phyloP scores from a whole-genome alignment of 2,329 filamentous ascomycete species.

The Beauveria caledonica region DNA sequence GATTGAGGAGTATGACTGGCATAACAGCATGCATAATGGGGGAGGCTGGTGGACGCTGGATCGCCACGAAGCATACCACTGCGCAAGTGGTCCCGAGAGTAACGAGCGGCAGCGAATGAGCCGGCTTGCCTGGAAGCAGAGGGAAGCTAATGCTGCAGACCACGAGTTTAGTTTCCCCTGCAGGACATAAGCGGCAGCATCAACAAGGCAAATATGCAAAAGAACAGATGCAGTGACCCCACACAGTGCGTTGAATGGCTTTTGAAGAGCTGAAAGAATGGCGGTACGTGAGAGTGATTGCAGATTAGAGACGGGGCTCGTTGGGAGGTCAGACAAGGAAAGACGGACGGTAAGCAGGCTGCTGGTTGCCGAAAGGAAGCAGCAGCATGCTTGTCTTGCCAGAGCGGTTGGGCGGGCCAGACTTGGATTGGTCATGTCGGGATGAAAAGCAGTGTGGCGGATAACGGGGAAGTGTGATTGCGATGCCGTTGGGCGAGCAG shows the following conservation, averaged over 20 bases:
- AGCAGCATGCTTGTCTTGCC: neutral
- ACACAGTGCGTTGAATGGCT: neutral
- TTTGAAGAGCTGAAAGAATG: neutral
- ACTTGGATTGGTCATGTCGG: neutral
- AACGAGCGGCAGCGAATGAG: neutral
- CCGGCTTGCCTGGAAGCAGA: neutral
- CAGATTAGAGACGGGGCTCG: neutral
- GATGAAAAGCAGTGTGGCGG: neutral
- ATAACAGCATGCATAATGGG: slow-evolving; percentile 1
- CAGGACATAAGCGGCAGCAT: neutral
- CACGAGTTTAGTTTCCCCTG: neutral
- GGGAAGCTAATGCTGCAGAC: slow-evolving; percentile 2
- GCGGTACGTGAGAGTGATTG: neutral
- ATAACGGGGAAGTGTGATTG: neutral
- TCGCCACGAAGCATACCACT: neutral
- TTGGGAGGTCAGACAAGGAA: neutral
- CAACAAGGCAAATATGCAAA: neutral
- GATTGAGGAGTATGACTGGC: slow-evolving; percentile 4
- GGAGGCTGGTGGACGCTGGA: slow-evolving; percentile 1
- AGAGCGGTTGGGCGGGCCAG: neutral
- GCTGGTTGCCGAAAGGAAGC: too few species aligned
- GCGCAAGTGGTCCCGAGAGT: neutral
- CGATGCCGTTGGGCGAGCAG: neutral
- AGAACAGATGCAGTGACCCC: neutral
- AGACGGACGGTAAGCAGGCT: neutral